A percentile compares a stretch with the other conserved stretches of the same genome.
phyloP scores from a whole-genome alignment of 2,329 filamentous ascomycete species.

The Periconia digitata region DNA sequence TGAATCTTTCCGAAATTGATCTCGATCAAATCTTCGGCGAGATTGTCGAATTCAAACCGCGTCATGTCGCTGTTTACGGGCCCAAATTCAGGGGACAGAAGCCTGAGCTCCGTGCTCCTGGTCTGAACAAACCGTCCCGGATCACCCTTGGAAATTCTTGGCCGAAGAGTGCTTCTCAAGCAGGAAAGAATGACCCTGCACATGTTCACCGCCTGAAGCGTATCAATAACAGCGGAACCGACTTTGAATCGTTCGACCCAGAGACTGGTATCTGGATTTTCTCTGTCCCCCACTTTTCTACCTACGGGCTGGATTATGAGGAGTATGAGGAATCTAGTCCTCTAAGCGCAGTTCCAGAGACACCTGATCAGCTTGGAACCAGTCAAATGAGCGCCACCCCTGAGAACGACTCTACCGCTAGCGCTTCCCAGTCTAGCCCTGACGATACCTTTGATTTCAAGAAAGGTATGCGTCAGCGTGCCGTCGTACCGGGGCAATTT shows the following conservation, averaged over 20 bases:
- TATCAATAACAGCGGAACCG: conserved; percentile 67
- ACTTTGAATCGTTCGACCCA: conserved; percentile 77
- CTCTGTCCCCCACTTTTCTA: conserved; percentile 93
- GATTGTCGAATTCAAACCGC: conserved; percentile 74
- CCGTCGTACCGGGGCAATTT: conserved; percentile 78
- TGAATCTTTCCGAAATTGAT: conserved; percentile 79
- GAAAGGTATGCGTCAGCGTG: conserved; percentile 50
- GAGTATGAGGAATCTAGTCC: conserved; percentile 16
- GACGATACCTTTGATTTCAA: conserved; percentile 61
- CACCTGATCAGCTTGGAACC: conserved; percentile 40
- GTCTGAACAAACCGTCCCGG: conserved; percentile 85
- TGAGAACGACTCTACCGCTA: conserved; percentile 41
- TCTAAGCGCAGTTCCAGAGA: conserved; percentile 49
- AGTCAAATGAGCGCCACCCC: conserved; percentile 38
- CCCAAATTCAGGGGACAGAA: conserved; percentile 61
- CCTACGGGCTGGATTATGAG: conserved; percentile 81
- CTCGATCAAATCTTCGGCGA: conserved; percentile 77
- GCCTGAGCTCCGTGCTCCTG: conserved; percentile 74
- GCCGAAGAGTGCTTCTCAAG: conserved; percentile 68
- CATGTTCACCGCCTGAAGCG: conserved; percentile 80
- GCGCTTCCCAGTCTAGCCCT: conserved; percentile 46
- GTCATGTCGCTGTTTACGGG: conserved; percentile 85
- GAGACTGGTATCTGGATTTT: conserved; percentile 88
- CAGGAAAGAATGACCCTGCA: conserved; percentile 70
- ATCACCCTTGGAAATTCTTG: conserved; percentile 92